These are phyloP conservation scores for Groenewaldozyma salmanticensis DNA, from an alignment of 805 yeast species.

Conservation along the genomic window DNA sequence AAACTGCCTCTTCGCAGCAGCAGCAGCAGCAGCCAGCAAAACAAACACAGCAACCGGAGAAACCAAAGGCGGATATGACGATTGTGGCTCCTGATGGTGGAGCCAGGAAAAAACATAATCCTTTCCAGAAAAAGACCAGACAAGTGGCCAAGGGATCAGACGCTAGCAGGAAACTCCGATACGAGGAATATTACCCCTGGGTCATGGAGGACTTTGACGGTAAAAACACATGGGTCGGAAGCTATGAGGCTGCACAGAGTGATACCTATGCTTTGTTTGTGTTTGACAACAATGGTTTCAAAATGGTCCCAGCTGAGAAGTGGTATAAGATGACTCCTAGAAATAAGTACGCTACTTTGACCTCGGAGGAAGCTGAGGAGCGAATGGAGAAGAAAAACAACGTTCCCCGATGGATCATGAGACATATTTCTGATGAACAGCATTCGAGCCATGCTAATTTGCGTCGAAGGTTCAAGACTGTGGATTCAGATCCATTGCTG, in stretches of 20 bases:
- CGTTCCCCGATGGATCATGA: constrained; percentile 94
- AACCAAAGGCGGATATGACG: constrained; percentile 34
- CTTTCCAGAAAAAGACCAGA: constrained; percentile 69
- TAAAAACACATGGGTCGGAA: constrained; percentile 88
- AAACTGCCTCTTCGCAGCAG: neutral
- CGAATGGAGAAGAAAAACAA: constrained; percentile 72
- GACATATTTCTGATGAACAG: constrained; percentile 60
- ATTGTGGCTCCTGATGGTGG: constrained; percentile 87
- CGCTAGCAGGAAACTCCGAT: constrained; percentile 69
- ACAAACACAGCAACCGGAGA: constrained; percentile 5
- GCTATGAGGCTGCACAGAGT: constrained; percentile 83
- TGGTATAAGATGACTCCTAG: constrained; percentile 89
- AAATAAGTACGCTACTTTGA: constrained; percentile 85
- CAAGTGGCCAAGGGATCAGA: constrained; percentile 78
- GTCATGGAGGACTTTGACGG: constrained; percentile 96
- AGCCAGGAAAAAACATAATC: constrained; percentile 54
- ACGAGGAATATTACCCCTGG: constrained; percentile 98
- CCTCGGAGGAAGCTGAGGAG: constrained; percentile 93
- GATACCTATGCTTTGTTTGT: constrained; percentile 81
- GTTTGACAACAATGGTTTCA: constrained; percentile 79
- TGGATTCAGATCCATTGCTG: constrained; percentile 28
- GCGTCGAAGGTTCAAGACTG: constrained; percentile 39
- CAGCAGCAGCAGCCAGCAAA: constrained; percentile 1
- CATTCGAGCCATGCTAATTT: constrained; percentile 38
- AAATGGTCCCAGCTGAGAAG: constrained; percentile 91